These are phyloP conservation scores for Penicillium sp. DNA, from an alignment of 2,329 filamentous ascomycete species.

Conservation along the genomic window DNA sequence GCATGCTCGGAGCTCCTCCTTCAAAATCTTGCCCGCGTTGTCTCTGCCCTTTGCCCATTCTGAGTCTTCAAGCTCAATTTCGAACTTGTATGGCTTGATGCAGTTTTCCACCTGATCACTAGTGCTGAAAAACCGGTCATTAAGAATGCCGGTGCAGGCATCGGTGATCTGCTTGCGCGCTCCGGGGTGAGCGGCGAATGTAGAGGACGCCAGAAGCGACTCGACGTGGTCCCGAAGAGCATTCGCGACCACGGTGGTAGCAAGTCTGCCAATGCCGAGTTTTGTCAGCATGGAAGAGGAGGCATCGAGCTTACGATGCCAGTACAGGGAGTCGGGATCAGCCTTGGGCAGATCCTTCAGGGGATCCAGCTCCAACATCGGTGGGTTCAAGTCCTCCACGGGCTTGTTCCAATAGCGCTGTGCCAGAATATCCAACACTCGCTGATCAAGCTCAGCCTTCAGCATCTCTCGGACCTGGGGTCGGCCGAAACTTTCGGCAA, in stretches of 20 bases:
- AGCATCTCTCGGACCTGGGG: slow-evolving; percentile 83
- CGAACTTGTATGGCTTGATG: slow-evolving; percentile 97
- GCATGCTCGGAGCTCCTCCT: slow-evolving; percentile 78
- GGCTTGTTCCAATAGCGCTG: slow-evolving; percentile 97
- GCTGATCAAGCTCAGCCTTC: slow-evolving; percentile 89
- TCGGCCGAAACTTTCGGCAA: slow-evolving; percentile 82
- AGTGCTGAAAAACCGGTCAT: slow-evolving; percentile 93
- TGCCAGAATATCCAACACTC: slow-evolving; percentile 86
- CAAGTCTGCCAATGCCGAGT: slow-evolving; percentile 83
- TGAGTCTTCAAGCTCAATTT: slow-evolving; percentile 85
- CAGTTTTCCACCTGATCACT: slow-evolving; percentile 98
- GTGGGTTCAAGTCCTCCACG: slow-evolving; percentile 69
- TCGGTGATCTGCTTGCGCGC: slow-evolving; percentile 89
- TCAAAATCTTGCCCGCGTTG: slow-evolving; percentile 73
- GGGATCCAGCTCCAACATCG: slow-evolving; percentile 63
- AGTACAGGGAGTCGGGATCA: slow-evolving; percentile 78
- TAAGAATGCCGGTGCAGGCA: slow-evolving; percentile 81
- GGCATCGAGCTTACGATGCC: slow-evolving; percentile 90
- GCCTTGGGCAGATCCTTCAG: slow-evolving; percentile 77
- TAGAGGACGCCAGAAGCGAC: slow-evolving; percentile 68
- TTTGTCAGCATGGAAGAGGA: slow-evolving; percentile 88
- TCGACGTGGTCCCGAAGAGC: slow-evolving; percentile 84
- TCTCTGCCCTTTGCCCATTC: slow-evolving; percentile 86
- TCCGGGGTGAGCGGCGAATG: slow-evolving; percentile 85
- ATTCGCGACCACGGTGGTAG: slow-evolving; percentile 83